phyloP scores from a whole-genome alignment of 371 early-diverging fungal species.

The Coemansia sp. region DNA sequence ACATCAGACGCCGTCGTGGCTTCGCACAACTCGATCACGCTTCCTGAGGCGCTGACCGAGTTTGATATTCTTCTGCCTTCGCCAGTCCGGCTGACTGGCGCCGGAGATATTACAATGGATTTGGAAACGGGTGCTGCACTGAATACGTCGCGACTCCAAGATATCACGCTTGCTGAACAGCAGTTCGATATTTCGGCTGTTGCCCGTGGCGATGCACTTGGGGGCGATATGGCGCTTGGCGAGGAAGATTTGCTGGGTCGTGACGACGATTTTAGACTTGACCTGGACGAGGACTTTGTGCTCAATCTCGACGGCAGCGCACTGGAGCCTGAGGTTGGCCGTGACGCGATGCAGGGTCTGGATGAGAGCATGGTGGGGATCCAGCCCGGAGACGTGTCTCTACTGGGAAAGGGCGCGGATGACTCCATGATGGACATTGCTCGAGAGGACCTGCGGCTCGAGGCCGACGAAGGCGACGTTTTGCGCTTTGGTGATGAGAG shows the following conservation, averaged over 20 bases:
- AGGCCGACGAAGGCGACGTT: constrained; percentile 16
- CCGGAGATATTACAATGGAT: background rate
- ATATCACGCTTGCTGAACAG: constrained; percentile 60
- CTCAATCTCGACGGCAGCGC: constrained; percentile 29
- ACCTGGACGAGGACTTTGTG: constrained; percentile 56
- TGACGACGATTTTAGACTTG: constrained; percentile 58
- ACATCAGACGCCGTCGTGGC: constrained; percentile 75
- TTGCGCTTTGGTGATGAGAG: constrained; percentile 29
- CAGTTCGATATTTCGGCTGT: constrained; percentile 50
- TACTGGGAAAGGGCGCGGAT: constrained; percentile 23
- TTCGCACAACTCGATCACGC: constrained; percentile 78
- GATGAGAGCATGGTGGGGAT: constrained; percentile 42
- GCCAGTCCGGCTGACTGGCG: constrained; percentile 11
- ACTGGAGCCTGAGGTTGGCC: constrained; percentile 43
- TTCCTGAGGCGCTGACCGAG: constrained; percentile 84
- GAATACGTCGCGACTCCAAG: constrained; percentile 57
- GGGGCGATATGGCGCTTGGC: constrained; percentile 47
- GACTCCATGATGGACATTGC: constrained; percentile 22
- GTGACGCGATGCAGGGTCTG: constrained; percentile 35
- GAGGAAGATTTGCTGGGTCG: constrained; percentile 55
- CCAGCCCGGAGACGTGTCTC: constrained; percentile 32
- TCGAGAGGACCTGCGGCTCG: constrained; percentile 27
- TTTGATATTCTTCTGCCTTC: constrained; percentile 87
- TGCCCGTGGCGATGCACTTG: constrained; percentile 38
- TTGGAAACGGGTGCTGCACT: constrained; percentile 31